Conservation (phyloP, 129 eudicot species). For the Daucus carota region DNA sequence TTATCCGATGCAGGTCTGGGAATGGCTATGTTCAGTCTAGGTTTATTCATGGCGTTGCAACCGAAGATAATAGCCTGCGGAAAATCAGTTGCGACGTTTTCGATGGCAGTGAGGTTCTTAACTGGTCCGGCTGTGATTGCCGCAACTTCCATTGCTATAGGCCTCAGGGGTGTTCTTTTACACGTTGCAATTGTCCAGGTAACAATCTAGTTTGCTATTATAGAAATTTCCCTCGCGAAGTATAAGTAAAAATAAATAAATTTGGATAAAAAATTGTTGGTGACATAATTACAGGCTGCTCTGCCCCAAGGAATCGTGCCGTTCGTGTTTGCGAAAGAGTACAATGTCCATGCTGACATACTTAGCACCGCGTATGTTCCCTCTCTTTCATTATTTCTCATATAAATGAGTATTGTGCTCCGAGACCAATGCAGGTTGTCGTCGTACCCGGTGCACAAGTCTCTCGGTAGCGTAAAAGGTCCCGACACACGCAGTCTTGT, state of each 20-base stretch:
- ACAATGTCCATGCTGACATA: slow-evolving; percentile 3
- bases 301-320: slow-evolving; percentile 36
- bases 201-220: neutral
- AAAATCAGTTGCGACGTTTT: slow-evolving; percentile 76
- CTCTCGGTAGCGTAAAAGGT: neutral
- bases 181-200: slow-evolving; percentile 98
- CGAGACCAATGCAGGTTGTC: neutral
- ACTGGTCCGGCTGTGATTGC: slow-evolving; percentile 99
- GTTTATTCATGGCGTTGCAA: slow-evolving; percentile 95
- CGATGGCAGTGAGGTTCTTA: slow-evolving; percentile 97
- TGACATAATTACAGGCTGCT: slow-evolving; percentile 55
- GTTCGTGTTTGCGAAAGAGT: slow-evolving; percentile 9
- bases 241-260: neutral
- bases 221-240: neutral
- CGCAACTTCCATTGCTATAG: slow-evolving; percentile 89
- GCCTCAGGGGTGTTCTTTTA: slow-evolving; percentile 84
- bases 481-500: too few relatives aligned
- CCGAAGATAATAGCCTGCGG: slow-evolving; percentile 97
- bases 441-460: neutral
- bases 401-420: neutral
- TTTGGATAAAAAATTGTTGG: neutral
- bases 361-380: slow-evolving; percentile 6
- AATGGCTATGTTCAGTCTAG: slow-evolving; percentile 99
- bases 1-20: slow-evolving; percentile 97
- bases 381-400: neutral